These are phyloP conservation scores for Spathaspora boniae DNA, from an alignment of 805 yeast species.

Conservation along the genomic window DNA sequence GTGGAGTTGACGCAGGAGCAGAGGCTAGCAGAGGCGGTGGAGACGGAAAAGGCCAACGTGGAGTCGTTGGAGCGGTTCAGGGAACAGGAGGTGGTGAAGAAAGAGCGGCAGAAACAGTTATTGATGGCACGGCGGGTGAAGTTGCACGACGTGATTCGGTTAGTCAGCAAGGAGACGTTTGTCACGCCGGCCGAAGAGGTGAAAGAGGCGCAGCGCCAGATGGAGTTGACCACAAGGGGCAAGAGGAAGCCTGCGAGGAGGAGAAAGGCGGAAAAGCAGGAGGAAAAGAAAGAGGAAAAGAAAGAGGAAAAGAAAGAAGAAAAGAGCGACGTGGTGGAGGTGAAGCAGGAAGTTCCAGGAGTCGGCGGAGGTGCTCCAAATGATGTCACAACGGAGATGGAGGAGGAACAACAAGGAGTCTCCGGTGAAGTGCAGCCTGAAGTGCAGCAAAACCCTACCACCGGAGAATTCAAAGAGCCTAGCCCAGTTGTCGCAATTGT, in stretches of 20 bases:
- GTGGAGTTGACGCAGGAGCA: conserved; percentile 68
- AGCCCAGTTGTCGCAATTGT: no score
- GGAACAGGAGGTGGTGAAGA: conserved; percentile 81
- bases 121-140: conserved; percentile 62
- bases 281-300: conserved; percentile 10
- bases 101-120: conserved; percentile 70
- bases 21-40: conserved; percentile 74
- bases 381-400: no score
- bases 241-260: conserved; percentile 45
- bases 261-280: conserved; percentile 24
- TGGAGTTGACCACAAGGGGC: conserved; percentile 25
- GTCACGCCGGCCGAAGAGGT: conserved; percentile 66
- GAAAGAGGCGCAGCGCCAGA: conserved; percentile 40
- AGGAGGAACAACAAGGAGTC: no score
- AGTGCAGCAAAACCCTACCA: no score
- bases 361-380: no score
- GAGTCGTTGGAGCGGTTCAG: conserved; percentile 71
- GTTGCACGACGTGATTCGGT: conserved; percentile 57
- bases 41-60: conserved; percentile 76
- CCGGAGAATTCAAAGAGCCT: no score
- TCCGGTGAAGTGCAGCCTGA: no score
- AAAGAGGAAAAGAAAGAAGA: conserved; percentile 9
- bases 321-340: neutral
- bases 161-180: conserved; percentile 42
- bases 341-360: conserved; percentile 1